phyloP scores from a whole-genome alignment of 2,329 filamentous ascomycete genomes.

The Aspergillus sp. region DNA sequence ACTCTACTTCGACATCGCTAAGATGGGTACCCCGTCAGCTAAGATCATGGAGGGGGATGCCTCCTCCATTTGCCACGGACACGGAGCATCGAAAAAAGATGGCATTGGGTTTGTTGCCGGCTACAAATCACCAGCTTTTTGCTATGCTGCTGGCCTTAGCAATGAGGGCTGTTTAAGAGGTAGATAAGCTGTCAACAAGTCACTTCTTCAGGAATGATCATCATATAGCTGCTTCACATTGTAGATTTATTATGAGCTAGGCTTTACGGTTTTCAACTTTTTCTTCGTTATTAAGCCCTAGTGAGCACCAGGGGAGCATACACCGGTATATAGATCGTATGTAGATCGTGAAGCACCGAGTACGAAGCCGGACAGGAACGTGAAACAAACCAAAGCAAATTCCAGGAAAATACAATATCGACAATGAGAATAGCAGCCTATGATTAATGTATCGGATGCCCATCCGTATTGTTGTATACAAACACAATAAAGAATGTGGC shows the following conservation, averaged over 20 bases:
- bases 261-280: too few relatives aligned
- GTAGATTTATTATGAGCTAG: too few relatives aligned
- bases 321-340: too few relatives aligned
- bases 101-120: slow-evolving; percentile 51
- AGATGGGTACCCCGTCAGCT: slow-evolving; percentile 9
- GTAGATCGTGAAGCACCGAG: too few relatives aligned
- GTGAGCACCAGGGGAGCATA: too few relatives aligned
- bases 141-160: slow-evolving; percentile 49
- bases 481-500: background rate
- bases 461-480: too few relatives aligned
- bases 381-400: too few relatives aligned
- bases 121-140: slow-evolving; percentile 26
- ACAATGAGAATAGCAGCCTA: background rate
- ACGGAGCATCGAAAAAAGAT: slow-evolving; percentile 10
- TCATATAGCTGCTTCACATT: slow-evolving; percentile 17
- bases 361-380: too few relatives aligned
- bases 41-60: slow-evolving; percentile 13
- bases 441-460: background rate
- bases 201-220: slow-evolving; percentile 48
- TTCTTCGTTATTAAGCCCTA: too few relatives aligned
- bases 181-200: slow-evolving; percentile 19
- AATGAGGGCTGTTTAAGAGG: background rate
- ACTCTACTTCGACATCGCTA: background rate
- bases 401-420: background rate
- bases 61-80: background rate